Base-by-base conservation (phyloP, 768 basidiomycete species). In the Phaffia tasmanica region DNA sequence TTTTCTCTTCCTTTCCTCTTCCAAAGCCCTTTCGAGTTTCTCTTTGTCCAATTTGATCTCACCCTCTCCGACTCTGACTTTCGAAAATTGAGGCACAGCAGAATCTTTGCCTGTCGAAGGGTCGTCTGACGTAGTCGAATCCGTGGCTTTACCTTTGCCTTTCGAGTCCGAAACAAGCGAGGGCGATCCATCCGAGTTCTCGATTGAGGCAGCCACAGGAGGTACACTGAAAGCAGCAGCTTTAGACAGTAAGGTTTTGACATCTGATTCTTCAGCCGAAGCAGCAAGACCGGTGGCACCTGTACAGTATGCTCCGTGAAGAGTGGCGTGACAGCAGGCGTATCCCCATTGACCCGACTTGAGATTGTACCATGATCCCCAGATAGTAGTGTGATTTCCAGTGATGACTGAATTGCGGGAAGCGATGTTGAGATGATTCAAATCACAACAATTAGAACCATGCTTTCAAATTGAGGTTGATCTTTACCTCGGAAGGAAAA, bases 381-480 rank as follows among this genome's bases (percentile, higher is more conserved):
- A 99, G n/a, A 97, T 85, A 5, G 84, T 80, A 0, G 87, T 91
- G 73, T 99, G 95, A 73, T 99, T 99, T 76, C 92, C 93, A 73
- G 87, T 79, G 71, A 83, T 86, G 8, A 92, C 92, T 97, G 70
- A 1, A 70, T 50, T 23, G 49, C 21, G 55, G 35, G 27, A 35
- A 27, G 18, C n/a, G 16, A 19, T 27, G 49, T 14, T 5, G 35
- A 53, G 14, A 14, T 19, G 50, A 42, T n/a, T 25, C 23, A 49
- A 23, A 6, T 30, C 23, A 35, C 1, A 35, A 3, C 25, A 27
- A 29, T 30, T 25, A 51, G 32, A 16, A 0, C 27, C 27, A 19
- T 51, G 49, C 9, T 0, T 32, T 21, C n/a, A 27, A 21, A 18
- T 3, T 7, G 58, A 59, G n/a, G 48, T 23, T 1, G 30, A 67